Evolutionary conservation across 202 grass and related monocot species (phyloP), one percentile per base, ranked within the genome.

Genomic region (Elaeis oleifera): DNA sequence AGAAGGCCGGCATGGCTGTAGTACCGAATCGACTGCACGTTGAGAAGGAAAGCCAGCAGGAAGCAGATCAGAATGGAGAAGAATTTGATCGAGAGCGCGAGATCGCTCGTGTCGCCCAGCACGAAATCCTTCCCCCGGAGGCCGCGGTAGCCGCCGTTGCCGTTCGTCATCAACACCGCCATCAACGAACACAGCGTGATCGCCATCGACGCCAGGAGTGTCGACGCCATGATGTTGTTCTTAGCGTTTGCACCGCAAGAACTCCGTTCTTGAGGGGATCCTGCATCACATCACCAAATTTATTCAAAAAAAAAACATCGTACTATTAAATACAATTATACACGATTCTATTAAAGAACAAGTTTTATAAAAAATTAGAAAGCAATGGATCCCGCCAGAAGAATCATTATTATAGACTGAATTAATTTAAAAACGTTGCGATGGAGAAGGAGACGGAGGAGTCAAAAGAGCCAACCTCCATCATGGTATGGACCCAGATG

Each of bases 1-100:
- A 96, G 79, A 24, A 80, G 55, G 64, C 91, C 61, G 27, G 83
- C 36, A 54, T 96, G 87, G 84, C 81, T 96, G 63, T 96, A 96
- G 76, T 88, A 96, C 16, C 91, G 74, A 67, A 96, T 91, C 55
- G 87, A 91, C 70, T 91, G 91, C 68, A 90, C 60, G 74, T 91
- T 91, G 71, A 89, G 71, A 56, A 96, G 78, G 81, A 96, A 96
- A 5, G 91, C 81, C 3, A 90, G 67, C 5, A 96, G 79, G 80
- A 96, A 90, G 84, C 81, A 96, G 6, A 96, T 65, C 2, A 96
- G 61, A 57, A 96, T 79, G 5, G 81, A 71, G 56, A 96, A 83
- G 73, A 90, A 90, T 74, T 96, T 96, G 74, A 59, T 49, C 2
- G 81, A 61, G 56, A 86, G 65, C 7, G 31, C 82, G 6, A 78